phyloP scores from a whole-genome alignment of 2,329 filamentous ascomycete species.

The Metarhizium brunneum region DNA sequence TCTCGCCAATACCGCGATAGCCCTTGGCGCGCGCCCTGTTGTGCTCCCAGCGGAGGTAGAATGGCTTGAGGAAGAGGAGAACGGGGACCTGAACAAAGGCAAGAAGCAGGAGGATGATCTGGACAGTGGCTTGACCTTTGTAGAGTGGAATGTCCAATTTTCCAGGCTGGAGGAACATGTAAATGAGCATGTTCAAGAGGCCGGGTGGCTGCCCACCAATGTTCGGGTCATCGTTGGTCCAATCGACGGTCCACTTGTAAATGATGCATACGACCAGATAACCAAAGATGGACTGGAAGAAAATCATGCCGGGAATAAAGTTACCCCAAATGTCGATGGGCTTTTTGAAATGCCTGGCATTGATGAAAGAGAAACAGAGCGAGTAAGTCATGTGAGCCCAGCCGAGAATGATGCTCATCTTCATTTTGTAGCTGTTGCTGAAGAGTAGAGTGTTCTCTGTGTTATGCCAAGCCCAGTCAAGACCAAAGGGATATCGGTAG shows the following conservation, averaged over 20 bases:
- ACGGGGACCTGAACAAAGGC: constrained; percentile 83
- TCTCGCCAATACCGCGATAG: constrained; percentile 89
- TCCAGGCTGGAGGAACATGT: constrained; percentile 94
- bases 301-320: constrained; percentile 96
- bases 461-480: constrained; percentile 95
- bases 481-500: constrained; percentile 89
- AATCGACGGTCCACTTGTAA: constrained; percentile 95
- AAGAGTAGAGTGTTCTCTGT: constrained; percentile 93
- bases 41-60: constrained; percentile 90
- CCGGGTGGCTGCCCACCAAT: constrained; percentile 61
- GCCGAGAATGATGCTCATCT: constrained; percentile 94
- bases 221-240: constrained; percentile 41
- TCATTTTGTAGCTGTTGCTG: constrained; percentile 99
- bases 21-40: constrained; percentile 80
- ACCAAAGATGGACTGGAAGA: constrained; percentile 98
- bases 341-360: constrained; percentile 88
- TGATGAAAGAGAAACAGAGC: constrained; percentile 83
- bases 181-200: constrained; percentile 96
- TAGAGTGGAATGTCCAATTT: constrained; percentile 67
- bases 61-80: constrained; percentile 87
- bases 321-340: constrained; percentile 96
- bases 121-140: constrained; percentile 63
- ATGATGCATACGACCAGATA: constrained; percentile 91
- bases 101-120: constrained; percentile 69
- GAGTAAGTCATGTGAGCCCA: constrained; percentile 99